These are phyloP conservation scores for Sporothrix brunneoviolacea DNA, from an alignment of 2,329 filamentous ascomycete species.

Conservation along the genomic window DNA sequence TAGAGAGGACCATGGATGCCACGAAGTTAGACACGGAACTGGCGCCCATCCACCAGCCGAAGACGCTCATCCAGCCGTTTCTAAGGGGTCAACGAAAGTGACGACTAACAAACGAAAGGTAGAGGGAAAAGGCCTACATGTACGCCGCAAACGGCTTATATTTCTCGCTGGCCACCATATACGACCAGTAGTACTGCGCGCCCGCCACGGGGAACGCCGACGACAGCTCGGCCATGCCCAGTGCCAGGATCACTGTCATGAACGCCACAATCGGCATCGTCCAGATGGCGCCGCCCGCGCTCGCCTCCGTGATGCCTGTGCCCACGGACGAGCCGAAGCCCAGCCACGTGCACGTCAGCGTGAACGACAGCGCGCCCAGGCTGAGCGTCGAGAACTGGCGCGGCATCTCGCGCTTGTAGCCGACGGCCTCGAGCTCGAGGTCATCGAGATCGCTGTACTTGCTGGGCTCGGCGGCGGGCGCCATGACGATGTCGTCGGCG, in stretches of 20 bases:
- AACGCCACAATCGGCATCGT: slow-evolving; percentile 22
- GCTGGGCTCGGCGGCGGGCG: too few species aligned
- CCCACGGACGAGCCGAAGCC: slow-evolving; percentile 26
- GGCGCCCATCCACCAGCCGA: slow-evolving; percentile 16
- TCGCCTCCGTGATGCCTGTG: slow-evolving; percentile 23
- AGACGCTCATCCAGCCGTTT: slow-evolving; percentile 15
- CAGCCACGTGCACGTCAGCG: slow-evolving; percentile 27
- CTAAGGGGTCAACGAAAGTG: too few species aligned
- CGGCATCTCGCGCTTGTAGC: slow-evolving; percentile 26
- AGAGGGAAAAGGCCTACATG: too few species aligned
- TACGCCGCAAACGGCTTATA: slow-evolving; percentile 22
- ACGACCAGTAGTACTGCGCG: slow-evolving; percentile 38
- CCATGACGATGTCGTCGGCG: too few species aligned
- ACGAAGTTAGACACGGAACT: slow-evolving; percentile 13
- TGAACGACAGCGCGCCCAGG: slow-evolving; percentile 24
- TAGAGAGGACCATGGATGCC: slow-evolving; percentile 14
- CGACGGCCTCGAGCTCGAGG: slow-evolving; percentile 26
- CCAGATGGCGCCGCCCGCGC: slow-evolving; percentile 23
- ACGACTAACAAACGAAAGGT: too few species aligned
- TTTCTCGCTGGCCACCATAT: slow-evolving; percentile 17
- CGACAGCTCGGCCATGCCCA: slow-evolving; percentile 21
- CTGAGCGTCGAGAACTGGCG: slow-evolving; percentile 25
- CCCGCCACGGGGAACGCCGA: slow-evolving; percentile 29
- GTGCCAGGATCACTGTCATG: slow-evolving; percentile 23
- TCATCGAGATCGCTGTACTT: slow-evolving; percentile 22